These are phyloP conservation scores for Fusarium chuoi DNA, from an alignment of 2,329 filamentous ascomycete species.

Conservation along the genomic window DNA sequence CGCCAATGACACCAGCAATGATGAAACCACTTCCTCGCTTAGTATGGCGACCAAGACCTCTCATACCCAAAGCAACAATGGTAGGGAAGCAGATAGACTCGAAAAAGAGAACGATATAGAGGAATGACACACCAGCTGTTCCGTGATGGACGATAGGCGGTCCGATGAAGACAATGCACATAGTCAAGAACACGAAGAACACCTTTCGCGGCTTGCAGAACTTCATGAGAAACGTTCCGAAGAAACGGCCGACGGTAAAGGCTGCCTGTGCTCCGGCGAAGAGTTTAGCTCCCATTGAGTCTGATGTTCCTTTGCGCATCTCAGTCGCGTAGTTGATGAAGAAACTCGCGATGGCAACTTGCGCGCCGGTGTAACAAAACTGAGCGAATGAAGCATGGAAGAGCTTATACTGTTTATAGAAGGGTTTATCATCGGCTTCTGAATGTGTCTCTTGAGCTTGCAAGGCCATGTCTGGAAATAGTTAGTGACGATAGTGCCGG, in stretches of 20 bases:
- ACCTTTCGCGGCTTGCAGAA: constrained; percentile 73
- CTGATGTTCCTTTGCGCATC: constrained; percentile 62
- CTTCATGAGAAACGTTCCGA: constrained; percentile 73
- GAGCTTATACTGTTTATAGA: constrained; percentile 76
- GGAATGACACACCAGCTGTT: constrained; percentile 66
- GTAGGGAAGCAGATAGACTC: constrained; percentile 85
- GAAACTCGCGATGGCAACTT: constrained; percentile 72
- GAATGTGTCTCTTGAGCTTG: constrained; percentile 66
- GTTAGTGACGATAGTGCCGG: constrained; percentile 1
- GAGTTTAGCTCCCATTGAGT: constrained; percentile 69
- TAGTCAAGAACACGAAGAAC: constrained; percentile 72
- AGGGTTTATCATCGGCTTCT: constrained; percentile 67
- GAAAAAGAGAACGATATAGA: constrained; percentile 80
- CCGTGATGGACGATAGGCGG: constrained; percentile 59
- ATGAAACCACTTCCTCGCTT: constrained; percentile 79
- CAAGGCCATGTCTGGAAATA: constrained; percentile 67
- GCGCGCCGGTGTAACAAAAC: constrained; percentile 81
- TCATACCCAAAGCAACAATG: constrained; percentile 81
- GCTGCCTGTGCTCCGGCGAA: constrained; percentile 79
- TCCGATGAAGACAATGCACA: constrained; percentile 71
- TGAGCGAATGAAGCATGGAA: constrained; percentile 82
- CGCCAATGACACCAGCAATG: constrained; percentile 76
- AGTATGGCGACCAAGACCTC: constrained; percentile 78
- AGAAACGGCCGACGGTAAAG: constrained; percentile 78
- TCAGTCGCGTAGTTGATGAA: constrained; percentile 80